Evolutionary conservation across 768 basidiomycete genomes (phyloP).

Genomic region (Gyrodon lividus): DNA sequence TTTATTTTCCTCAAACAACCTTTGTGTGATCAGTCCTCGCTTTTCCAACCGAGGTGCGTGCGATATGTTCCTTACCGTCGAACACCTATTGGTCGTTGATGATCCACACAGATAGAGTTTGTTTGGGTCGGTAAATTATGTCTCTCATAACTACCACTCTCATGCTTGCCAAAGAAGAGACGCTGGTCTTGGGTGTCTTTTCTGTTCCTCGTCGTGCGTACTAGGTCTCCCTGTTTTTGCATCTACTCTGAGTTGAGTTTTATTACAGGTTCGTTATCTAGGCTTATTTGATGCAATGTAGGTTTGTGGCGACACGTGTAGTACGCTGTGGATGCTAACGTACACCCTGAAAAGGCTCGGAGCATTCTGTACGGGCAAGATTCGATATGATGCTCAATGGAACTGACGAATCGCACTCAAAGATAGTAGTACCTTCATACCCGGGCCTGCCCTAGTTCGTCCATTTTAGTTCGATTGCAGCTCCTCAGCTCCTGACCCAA

Average conservation of each 20-base stretch:
- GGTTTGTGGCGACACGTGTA: not conserved
- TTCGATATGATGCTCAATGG: not conserved
- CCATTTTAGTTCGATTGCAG: not conserved
- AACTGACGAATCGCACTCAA: not conserved
- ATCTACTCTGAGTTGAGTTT: not conserved
- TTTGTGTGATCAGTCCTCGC: slow-evolving; percentile 10
- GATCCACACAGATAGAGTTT: slow-evolving; percentile 6
- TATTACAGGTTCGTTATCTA: slow-evolving; percentile 17
- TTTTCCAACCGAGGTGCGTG: slow-evolving; percentile 16
- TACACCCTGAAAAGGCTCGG: not conserved
- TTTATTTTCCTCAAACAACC: not conserved
- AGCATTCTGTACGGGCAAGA: not conserved
- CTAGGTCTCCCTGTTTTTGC: not conserved
- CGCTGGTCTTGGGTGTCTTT: not conserved
- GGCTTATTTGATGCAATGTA: slow-evolving; percentile 12
- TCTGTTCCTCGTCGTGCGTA: not conserved
- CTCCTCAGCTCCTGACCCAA: not conserved
- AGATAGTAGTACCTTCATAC: slow-evolving; percentile 7
- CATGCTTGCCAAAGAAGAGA: not conserved
- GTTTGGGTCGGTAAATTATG: slow-evolving; percentile 17
- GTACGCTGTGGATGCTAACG: not conserved
- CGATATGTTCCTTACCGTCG: not conserved
- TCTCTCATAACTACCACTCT: not conserved
- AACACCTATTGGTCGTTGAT: not conserved
- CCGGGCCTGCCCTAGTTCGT: slow-evolving; percentile 9